These are phyloP conservation scores for Bryum argenteum DNA, from an alignment of 225 moss, liverwort and hornwort genomes.

Conservation along the genomic window DNA sequence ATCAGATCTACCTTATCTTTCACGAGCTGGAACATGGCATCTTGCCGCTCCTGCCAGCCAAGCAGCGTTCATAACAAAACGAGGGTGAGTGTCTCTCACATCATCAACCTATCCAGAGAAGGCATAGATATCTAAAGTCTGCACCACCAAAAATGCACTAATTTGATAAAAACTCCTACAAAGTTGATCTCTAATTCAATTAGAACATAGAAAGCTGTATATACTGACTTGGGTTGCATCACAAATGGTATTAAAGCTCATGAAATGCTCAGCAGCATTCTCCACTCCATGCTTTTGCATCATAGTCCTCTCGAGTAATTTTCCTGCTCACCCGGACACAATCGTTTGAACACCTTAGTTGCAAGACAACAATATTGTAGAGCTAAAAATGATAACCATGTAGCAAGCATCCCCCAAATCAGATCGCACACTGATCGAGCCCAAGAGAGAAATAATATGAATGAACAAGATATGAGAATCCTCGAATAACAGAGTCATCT, in stretches of 20 bases:
- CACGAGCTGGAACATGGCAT: constrained; percentile 90
- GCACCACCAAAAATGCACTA: not conserved
- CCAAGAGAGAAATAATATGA: too few relatives aligned
- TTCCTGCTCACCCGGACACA: constrained; percentile 51
- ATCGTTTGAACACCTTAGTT: not conserved
- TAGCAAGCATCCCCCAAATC: not conserved
- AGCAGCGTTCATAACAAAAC: constrained; percentile 5
- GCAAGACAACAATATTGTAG: not conserved
- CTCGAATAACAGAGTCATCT: not conserved
- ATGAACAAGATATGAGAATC: not conserved
- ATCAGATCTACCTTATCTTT: constrained; percentile 79
- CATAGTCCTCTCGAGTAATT: constrained; percentile 87
- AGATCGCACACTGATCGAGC: too few relatives aligned
- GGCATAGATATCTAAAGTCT: not conserved
- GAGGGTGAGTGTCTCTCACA: not conserved
- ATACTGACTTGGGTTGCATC: constrained; percentile 84
- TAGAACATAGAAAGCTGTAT: too few relatives aligned
- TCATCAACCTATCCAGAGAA: not conserved
- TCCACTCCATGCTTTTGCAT: constrained; percentile 83
- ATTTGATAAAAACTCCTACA: constrained; percentile 8
- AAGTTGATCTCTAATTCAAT: too few relatives aligned
- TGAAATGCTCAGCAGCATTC: constrained; percentile 73
- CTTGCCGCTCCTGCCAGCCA: constrained; percentile 84
- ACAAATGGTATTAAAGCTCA: constrained; percentile 99
- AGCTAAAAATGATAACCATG: not conserved